Evolutionary conservation across 139 green algal genomes (phyloP), one percentile per base, ranked within the genome.

Genomic region (Nannochloris sp.): DNA sequence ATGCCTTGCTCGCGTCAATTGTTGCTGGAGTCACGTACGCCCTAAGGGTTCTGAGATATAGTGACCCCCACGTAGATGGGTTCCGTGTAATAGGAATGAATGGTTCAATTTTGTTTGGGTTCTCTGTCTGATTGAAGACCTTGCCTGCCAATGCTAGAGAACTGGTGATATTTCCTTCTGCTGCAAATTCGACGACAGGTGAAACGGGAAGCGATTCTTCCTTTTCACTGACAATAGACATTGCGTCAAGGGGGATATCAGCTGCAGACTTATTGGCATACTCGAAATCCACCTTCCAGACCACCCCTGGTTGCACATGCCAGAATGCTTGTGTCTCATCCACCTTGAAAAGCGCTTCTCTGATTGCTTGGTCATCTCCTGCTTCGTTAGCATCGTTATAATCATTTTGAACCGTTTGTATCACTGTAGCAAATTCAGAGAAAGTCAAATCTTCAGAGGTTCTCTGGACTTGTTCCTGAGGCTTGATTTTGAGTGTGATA

Each of bases 241-340:
- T 14, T 21, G 50, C 56, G 54, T 82, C 73, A 31, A 81, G 57
- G n/a, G 61, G 18, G 14, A 69, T 62, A 16, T 31, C 18, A 9
- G 50, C n/a, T 4, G 65, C 67, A 60, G 69, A 44, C n/a, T 66
- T 64, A 15, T 80, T 67, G 10, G 64, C n/a, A 4, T 68, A 66
- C 5, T 68, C 29, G 61, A 70, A 83, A 60, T 71, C 62, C 5
- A 61, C 46, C 10, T 60, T 11, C 60, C 60, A 75, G 3, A 72
- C 29, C 9, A 74, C 5, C 19, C 49, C 29, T 18, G n/a, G 63
- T 11, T 64, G 64, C 48, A 78, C 66, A 44, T 67, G 66, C 70
- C 70, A 76, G 36, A 72, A 57, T 7, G 61, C 59, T 61, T 85
- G 71, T 16, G 71, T 83, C 69, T 83, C 68, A 54, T 83, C 66